A percentile compares a stretch with the other conserved stretches of the same genome.
Conservation (phyloP, 164 flowering plant species). For the Echeveria elegans region DNA sequence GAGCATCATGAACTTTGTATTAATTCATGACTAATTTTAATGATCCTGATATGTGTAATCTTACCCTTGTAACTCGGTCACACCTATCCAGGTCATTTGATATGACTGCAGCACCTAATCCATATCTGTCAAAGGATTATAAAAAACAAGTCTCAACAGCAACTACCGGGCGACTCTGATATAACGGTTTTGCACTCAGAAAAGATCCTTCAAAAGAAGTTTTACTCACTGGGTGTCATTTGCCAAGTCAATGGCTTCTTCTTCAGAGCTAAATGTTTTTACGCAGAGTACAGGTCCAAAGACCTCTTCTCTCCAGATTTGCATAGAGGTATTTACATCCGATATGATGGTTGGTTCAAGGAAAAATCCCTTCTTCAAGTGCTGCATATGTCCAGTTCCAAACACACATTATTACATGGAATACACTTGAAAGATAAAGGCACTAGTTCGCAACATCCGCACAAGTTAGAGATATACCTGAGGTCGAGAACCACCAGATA, state of each 20-base stretch:
- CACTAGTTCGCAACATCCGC: neutral
- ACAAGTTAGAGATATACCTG: slow-evolving; percentile 32
- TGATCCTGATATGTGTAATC: neutral
- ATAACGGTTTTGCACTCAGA: neutral
- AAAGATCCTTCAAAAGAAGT: neutral
- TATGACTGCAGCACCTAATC: slow-evolving; percentile 85
- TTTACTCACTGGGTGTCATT: slow-evolving; percentile 72
- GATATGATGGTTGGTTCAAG: slow-evolving; percentile 78
- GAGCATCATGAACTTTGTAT: neutral
- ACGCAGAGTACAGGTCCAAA: slow-evolving; percentile 96
- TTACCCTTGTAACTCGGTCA: slow-evolving; percentile 80
- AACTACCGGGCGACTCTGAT: slow-evolving; percentile 1
- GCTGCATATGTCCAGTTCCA: slow-evolving; percentile 49
- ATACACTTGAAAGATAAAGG: neutral
- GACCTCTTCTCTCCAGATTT: slow-evolving; percentile 97
- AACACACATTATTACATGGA: neutral
- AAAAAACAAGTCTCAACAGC: neutral
- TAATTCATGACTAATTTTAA: neutral
- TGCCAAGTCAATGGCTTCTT: slow-evolving; percentile 90
- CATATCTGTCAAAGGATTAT: slow-evolving; percentile 45
- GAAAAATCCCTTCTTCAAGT: slow-evolving; percentile 74
- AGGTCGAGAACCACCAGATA: slow-evolving; percentile 77
- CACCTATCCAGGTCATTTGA: slow-evolving; percentile 85
- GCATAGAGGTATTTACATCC: slow-evolving; percentile 80
- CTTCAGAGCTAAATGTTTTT: slow-evolving; percentile 77